These are phyloP conservation scores for Aegilops sharonensis DNA, from an alignment of 176 grass and related monocot genomes.

Conservation along the genomic window DNA sequence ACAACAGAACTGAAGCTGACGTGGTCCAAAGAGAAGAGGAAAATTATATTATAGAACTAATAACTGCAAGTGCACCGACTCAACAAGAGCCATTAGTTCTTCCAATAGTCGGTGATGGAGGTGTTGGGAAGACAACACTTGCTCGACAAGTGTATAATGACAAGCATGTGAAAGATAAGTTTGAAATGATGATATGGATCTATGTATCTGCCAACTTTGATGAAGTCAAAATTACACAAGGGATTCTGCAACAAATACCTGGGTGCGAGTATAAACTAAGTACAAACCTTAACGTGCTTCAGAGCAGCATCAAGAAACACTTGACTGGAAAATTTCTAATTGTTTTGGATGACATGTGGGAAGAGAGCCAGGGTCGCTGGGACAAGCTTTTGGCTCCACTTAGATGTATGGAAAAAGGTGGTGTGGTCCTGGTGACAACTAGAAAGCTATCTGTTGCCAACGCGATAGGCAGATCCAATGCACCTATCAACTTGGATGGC, in stretches of 20 bases:
- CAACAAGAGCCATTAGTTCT: background rate
- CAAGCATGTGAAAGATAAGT: background rate
- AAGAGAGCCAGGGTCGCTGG: slow-evolving; percentile 46
- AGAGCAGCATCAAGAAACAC: slow-evolving; percentile 17
- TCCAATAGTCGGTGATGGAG: slow-evolving; percentile 36
- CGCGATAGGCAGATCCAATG: background rate
- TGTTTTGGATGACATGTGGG: slow-evolving; percentile 65
- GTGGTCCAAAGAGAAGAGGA: slow-evolving; percentile 16
- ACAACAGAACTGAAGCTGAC: background rate
- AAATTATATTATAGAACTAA: background rate
- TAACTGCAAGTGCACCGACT: background rate
- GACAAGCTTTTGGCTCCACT: slow-evolving; percentile 46
- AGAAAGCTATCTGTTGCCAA: slow-evolving; percentile 35
- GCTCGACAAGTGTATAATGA: slow-evolving; percentile 44
- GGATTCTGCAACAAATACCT: slow-evolving; percentile 23
- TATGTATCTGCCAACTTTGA: slow-evolving; percentile 45
- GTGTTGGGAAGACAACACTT: slow-evolving; percentile 53
- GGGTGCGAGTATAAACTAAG: background rate
- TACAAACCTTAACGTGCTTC: slow-evolving; percentile 26
- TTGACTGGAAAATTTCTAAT: slow-evolving; percentile 46
- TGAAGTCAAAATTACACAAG: slow-evolving; percentile 36
- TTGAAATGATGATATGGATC: slow-evolving; percentile 41
- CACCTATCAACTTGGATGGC: slow-evolving; percentile 33
- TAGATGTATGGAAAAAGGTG: slow-evolving; percentile 29
- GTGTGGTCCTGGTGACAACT: slow-evolving; percentile 49